Evolutionary conservation across 2,329 filamentous ascomycete species (phyloP), one percentile per base, ranked within the genome.

Genomic region (Monosporascus sp.): DNA sequence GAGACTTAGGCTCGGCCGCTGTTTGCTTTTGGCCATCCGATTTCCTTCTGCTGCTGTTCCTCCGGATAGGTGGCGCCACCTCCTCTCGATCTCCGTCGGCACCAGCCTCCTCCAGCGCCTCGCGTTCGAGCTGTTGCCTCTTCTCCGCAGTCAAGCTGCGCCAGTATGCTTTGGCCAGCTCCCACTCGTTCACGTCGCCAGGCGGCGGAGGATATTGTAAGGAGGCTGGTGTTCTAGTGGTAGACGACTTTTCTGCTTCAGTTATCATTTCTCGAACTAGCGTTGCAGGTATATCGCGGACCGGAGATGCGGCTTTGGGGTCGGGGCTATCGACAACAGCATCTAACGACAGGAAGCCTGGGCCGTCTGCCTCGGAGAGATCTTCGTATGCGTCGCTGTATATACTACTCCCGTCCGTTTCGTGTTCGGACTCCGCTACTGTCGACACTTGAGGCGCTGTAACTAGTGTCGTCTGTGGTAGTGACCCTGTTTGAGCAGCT

Each of bases 361-460:
- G 80, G 2, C 79, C 80, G 39, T 87, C 84, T 4, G 77, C 63
- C 15, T 89, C 84, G 0, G 81, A 82, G 0, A 87, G 72, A 55
- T 90, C 86, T 68, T 92, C 89, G 51, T 86, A 86, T 1, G 88
- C 88, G 68, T 92, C 89, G 58, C 85, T 90, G 65, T 89, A 92
- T 24, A 89, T 78, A 55, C 80, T 85, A 48, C 72, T 74, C 15
- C 72, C 71, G 52, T 84, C 81, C 3, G 73, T 64, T 14, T 66
- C 64, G 9, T 64, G 59, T 0, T 61, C 61, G 18, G 58, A 65
- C 5, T 68, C 72, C 1, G 73, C 66, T n/a, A 52, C 45, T 2
- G 54, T 52, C 2, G 60, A 53, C 22, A 63, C 49, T 18, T 62
- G 61, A 8, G 62, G 57, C 11, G 63, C 72, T 61, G 57, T 72